Percentiles rank a stretch among this genome's conserved stretches.
phyloP scores from a whole-genome alignment of 2,329 filamentous ascomycete species.

The Alternaria brassicicola region DNA sequence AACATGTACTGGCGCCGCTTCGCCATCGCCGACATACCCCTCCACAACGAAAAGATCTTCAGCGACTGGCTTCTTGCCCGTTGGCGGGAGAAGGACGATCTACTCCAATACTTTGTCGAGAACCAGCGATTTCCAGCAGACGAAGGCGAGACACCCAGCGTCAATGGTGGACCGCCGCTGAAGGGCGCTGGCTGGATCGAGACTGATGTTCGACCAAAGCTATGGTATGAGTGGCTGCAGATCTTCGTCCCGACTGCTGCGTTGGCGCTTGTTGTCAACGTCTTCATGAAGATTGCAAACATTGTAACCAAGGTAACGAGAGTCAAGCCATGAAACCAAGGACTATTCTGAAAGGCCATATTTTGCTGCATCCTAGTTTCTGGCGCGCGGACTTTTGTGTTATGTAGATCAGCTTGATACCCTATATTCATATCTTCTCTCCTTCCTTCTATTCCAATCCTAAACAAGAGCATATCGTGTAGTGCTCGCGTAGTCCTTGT shows the following conservation, averaged over 20 bases:
- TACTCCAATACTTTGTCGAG: slow-evolving; percentile 76
- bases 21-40: slow-evolving; percentile 76
- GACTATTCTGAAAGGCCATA: neutral
- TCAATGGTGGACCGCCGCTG: slow-evolving; percentile 24
- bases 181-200: slow-evolving; percentile 54
- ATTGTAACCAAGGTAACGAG: slow-evolving; percentile 29
- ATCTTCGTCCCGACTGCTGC: slow-evolving; percentile 52
- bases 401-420: slow-evolving; percentile 22
- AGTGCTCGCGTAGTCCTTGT: slow-evolving; percentile 50
- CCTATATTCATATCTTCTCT: slow-evolving; percentile 10
- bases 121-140: slow-evolving; percentile 85
- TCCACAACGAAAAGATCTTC: slow-evolving; percentile 74
- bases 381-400: slow-evolving; percentile 2
- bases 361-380: neutral
- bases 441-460: neutral
- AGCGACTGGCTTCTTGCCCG: slow-evolving; percentile 80
- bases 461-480: slow-evolving; percentile 36
- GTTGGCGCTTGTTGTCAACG: slow-evolving; percentile 45
- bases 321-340: slow-evolving; percentile 2
- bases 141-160: slow-evolving; percentile 25
- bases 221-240: slow-evolving; percentile 51
- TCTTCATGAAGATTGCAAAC: slow-evolving; percentile 30
- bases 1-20: slow-evolving; percentile 98
- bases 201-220: slow-evolving; percentile 52
- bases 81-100: slow-evolving; percentile 89